Evolutionary conservation across 768 basidiomycete genomes (phyloP).

Genomic region (Suillus hirtellus): DNA sequence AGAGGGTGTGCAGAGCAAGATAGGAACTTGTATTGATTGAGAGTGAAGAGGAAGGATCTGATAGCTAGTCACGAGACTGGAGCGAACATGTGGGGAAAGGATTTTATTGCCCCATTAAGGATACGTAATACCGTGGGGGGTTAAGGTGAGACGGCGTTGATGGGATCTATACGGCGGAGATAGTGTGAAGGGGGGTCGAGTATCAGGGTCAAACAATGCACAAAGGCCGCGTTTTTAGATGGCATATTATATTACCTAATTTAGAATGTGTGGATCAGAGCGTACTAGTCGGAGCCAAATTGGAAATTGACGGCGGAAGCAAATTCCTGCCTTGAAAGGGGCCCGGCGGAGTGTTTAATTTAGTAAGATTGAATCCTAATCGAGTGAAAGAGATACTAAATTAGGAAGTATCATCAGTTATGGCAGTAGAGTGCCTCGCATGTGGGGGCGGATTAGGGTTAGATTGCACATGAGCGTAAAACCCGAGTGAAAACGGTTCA

Average conservation of each 20-base stretch:
- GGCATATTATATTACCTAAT: not conserved
- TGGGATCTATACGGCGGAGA: not conserved
- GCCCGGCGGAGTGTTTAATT: slow-evolving; percentile 4
- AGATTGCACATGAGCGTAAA: slow-evolving; percentile 6
- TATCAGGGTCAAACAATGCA: not conserved
- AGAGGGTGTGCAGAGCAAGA: not conserved
- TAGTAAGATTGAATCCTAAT: slow-evolving; percentile 1
- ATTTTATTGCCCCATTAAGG: too few relatives aligned
- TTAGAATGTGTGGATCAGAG: not conserved
- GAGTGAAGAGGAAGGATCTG: not conserved
- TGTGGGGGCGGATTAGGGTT: slow-evolving; percentile 7
- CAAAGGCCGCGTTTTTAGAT: not conserved
- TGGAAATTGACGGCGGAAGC: slow-evolving; percentile 7
- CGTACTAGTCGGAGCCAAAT: slow-evolving; percentile 1
- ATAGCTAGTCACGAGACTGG: too few relatives aligned
- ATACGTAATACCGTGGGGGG: too few relatives aligned
- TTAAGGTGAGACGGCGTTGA: not conserved
- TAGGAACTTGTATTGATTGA: not conserved
- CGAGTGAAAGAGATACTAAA: not conserved
- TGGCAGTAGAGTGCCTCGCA: slow-evolving; percentile 4
- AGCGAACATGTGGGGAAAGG: too few relatives aligned
- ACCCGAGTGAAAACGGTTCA: slow-evolving; percentile 6
- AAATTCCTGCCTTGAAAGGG: not conserved
- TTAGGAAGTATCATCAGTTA: not conserved
- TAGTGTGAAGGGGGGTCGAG: not conserved